Base-by-base conservation (phyloP, 2,329 filamentous ascomycete genomes). In the Pseudogymnoascus sp. region DNA sequence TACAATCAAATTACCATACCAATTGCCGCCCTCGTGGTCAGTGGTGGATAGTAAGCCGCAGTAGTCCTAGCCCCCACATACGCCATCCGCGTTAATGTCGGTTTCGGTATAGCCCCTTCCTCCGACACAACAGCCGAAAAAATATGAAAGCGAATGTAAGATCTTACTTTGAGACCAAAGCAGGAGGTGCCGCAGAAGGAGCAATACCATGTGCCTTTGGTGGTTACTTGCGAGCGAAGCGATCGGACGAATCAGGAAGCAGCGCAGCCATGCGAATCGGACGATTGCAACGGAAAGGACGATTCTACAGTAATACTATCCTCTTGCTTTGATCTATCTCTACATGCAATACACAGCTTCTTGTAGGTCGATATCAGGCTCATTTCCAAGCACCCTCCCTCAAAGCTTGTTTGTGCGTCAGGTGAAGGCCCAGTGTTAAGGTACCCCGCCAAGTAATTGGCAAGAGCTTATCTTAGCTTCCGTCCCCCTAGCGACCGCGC, bases 381-480 rank as follows among this genome's bases (percentile, higher is more conserved):
- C 46, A 53, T 16, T 11, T 16, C 26, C 26, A 31, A 31, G 46
- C 8, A 53, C 14, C 19, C 7, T 53, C n/a, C 46, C 7, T 19
- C 14, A 31, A 31, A 31, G 46, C 46, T 53, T 53, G 46, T 53
- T 16, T 53, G 24, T 31, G 6, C 26, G 26, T 7, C n/a, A 12
- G 46, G 19, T 31, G 26, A 31, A n/a, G 26, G 43, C 43, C 43
- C 26, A 50, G 46, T 31, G 46, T 19, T 14, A 28, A 7, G 43
- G 41, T 46, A 46, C 12, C 6, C 22, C n/a, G 46, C 46, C 46
- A 53, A 53, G 46, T 11, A 53, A 53, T 53, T 53, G 46, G 46
- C 46, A 31, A 28, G 46, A 53, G 46, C 46, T 53, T 53, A 53
- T 53, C 46, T 53, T 53, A 31, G 46, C 14, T 28, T 53, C 46